A percentile compares a stretch with the other conserved stretches of the same genome.
phyloP scores from a whole-genome alignment of 73 alveolate species.

The Paramecium pentaurelia region DNA sequence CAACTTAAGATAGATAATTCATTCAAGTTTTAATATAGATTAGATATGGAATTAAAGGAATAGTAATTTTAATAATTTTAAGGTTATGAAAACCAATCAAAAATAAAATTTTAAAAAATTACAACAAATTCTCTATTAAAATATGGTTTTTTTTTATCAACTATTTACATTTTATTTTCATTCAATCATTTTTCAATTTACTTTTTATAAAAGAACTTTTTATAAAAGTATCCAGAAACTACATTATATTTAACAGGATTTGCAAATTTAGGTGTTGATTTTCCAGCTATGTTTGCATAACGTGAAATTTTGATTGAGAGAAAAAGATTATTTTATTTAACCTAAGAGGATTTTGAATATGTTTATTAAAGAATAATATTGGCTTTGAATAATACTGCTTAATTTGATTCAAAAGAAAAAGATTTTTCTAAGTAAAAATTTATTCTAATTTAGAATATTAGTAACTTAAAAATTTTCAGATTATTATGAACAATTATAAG shows the following conservation, averaged over 20 bases:
- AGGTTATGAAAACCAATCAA: neutral
- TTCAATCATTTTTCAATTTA: neutral
- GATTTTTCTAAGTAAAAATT: neutral
- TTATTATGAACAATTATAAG: neutral
- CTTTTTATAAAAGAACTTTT: neutral
- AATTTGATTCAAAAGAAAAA: neutral
- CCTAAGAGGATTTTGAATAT: neutral
- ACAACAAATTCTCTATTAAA: neutral
- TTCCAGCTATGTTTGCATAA: slow-evolving; percentile 18
- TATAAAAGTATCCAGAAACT: neutral
- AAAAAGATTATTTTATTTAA: neutral
- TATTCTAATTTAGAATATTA: neutral
- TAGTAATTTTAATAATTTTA: neutral
- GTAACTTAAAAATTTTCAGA: neutral
- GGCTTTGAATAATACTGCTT: neutral
- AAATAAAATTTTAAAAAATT: neutral
- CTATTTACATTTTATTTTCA: neutral
- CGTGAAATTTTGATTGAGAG: neutral
- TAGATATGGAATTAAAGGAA: neutral
- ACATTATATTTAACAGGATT: neutral
- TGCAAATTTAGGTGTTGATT: neutral
- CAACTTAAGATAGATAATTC: neutral
- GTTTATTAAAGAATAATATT: neutral
- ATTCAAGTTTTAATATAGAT: neutral
- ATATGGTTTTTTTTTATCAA: neutral